Percentiles rank a stretch among this genome's conserved stretches.
These are phyloP conservation scores for Ustilago lituana DNA, from an alignment of 1,284 basidiomycete genomes.

Conservation along the genomic window DNA sequence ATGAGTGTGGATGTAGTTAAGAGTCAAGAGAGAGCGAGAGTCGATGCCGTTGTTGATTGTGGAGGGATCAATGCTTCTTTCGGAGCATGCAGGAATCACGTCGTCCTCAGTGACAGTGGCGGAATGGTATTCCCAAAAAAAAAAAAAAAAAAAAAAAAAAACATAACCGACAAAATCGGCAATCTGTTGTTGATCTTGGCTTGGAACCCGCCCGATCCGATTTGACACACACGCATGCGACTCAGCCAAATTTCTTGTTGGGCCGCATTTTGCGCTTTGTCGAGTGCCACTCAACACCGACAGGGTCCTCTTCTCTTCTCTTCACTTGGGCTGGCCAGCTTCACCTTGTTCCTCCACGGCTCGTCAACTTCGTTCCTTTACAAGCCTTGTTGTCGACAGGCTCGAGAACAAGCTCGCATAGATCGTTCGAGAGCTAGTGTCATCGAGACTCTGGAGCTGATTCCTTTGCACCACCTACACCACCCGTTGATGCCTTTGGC, in stretches of 20 bases:
- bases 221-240: background rate
- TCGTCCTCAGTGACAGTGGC: constrained; percentile 26
- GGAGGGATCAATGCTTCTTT: background rate
- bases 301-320: constrained; percentile 12
- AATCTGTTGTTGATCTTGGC: too few species aligned
- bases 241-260: constrained; percentile 5
- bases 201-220: constrained; percentile 17
- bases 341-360: too few species aligned
- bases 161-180: too few species aligned
- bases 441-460: too few species aligned
- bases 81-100: constrained; percentile 26
- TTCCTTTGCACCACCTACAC: background rate
- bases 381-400: too few species aligned
- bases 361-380: too few species aligned
- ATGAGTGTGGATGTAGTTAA: background rate
- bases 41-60: background rate
- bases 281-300: constrained; percentile 1
- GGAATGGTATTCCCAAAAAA: too few species aligned
- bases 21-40: background rate
- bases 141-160: too few species aligned
- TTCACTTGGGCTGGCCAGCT: too few species aligned
- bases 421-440: too few species aligned
- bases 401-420: too few species aligned
- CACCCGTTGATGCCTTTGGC: constrained; percentile 33
- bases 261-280: too few species aligned